Percentiles rank a stretch among this genome's conserved stretches.
These are phyloP conservation scores for Ramaria sp. DNA, from an alignment of 768 basidiomycete genomes.

Conservation along the genomic window DNA sequence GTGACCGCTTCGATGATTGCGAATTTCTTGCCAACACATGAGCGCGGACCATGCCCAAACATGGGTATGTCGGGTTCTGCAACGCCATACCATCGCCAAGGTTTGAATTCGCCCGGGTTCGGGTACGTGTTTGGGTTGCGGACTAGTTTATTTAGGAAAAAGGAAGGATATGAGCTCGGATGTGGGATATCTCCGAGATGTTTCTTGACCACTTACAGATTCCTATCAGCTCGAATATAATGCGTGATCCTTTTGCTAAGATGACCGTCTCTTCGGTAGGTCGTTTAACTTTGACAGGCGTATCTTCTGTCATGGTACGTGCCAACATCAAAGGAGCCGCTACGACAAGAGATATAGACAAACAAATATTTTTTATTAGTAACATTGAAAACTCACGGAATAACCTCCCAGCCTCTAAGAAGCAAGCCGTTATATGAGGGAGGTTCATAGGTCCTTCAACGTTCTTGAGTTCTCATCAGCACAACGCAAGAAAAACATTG, in stretches of 20 bases:
- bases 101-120: constrained; percentile 35
- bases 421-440: constrained; percentile 19
- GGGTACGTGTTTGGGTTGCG: constrained; percentile 41
- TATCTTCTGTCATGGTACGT: constrained; percentile 22
- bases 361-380: neutral
- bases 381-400: constrained; percentile 18
- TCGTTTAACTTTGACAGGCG: constrained; percentile 14
- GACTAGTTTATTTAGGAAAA: constrained; percentile 20
- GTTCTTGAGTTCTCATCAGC: neutral
- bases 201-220: constrained; percentile 27
- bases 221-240: constrained; percentile 40
- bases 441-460: constrained; percentile 20
- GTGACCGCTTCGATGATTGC: constrained; percentile 40
- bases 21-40: constrained; percentile 46
- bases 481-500: neutral
- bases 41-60: constrained; percentile 33
- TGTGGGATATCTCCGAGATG: neutral
- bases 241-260: constrained; percentile 18
- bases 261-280: constrained; percentile 10
- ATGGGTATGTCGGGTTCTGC: constrained; percentile 13
- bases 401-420: constrained; percentile 22
- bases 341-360: constrained; percentile 4
- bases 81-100: constrained; percentile 39
- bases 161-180: constrained; percentile 8
- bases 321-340: constrained; percentile 22